Evolutionary conservation across 2,329 filamentous ascomycete species (phyloP).

Genomic region (Penicillium sclerotigenum): DNA sequence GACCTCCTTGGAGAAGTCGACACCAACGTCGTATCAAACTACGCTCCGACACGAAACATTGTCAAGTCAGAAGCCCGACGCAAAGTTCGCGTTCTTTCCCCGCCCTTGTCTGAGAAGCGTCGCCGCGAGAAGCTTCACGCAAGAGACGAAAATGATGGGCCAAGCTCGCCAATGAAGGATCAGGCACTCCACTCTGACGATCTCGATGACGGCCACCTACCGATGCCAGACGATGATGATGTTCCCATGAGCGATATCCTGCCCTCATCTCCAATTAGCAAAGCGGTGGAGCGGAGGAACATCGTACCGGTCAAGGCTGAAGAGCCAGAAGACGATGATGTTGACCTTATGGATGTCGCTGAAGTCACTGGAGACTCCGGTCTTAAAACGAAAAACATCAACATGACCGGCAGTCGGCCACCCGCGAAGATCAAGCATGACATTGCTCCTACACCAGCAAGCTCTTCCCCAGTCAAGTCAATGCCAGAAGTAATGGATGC

Average conservation of each 20-base stretch:
- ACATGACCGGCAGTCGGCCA: conserved; percentile 76
- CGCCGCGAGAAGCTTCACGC: conserved; percentile 52
- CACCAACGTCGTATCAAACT: conserved; percentile 62
- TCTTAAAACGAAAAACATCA: conserved; percentile 68
- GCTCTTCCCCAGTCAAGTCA: conserved; percentile 70
- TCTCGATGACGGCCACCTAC: conserved; percentile 54
- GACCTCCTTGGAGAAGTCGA: conserved; percentile 86
- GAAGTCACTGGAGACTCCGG: conserved; percentile 65
- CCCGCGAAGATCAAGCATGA: conserved; percentile 71
- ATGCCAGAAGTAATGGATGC: conserved; percentile 66
- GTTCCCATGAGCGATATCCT: conserved; percentile 81
- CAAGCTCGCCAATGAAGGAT: conserved; percentile 44
- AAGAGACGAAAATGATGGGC: conserved; percentile 43
- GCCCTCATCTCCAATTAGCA: conserved; percentile 81
- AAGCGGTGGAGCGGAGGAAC: conserved; percentile 70
- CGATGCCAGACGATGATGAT: conserved; percentile 65
- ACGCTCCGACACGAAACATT: conserved; percentile 57
- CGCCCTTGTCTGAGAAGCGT: conserved; percentile 59
- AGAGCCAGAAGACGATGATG: conserved; percentile 71
- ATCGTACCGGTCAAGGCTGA: conserved; percentile 56
- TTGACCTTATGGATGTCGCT: conserved; percentile 80
- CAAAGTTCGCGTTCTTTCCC: conserved; percentile 76
- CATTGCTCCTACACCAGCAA: conserved; percentile 66
- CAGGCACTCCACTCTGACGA: conserved; percentile 47
- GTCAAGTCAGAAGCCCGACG: conserved; percentile 73